Conservation (phyloP, 2,329 filamentous ascomycete genomes). For the Dactylonectria estremocensis region DNA sequence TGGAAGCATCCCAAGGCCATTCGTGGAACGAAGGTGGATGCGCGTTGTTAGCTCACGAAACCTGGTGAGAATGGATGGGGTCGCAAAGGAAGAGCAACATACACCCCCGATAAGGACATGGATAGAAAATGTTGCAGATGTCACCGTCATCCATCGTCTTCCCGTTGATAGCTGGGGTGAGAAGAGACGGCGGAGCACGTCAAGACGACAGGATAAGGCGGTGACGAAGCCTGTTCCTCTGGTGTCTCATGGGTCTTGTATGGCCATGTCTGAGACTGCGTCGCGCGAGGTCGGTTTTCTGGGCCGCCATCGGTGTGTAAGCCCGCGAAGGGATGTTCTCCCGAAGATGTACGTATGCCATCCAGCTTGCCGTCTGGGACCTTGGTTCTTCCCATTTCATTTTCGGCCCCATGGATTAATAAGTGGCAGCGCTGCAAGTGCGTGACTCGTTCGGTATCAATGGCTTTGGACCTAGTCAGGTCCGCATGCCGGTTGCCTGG, state of each 20-base stretch:
- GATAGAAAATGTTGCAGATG: conserved; percentile 11
- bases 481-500: background rate
- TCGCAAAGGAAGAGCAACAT: background rate
- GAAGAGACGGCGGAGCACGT: conserved; percentile 6
- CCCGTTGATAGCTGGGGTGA: conserved; percentile 13
- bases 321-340: conserved; percentile 18
- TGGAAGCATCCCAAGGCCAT: conserved; percentile 20
- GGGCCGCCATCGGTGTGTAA: conserved; percentile 5
- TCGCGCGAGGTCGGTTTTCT: conserved; percentile 5
- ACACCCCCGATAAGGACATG: conserved; percentile 14
- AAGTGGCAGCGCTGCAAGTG: background rate
- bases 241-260: conserved; percentile 13
- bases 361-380: conserved; percentile 8
- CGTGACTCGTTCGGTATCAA: background rate
- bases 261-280: conserved; percentile 10
- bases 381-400: conserved; percentile 6
- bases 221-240: conserved; percentile 12
- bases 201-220: conserved; percentile 2
- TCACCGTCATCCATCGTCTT: conserved; percentile 1
- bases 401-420: conserved; percentile 1
- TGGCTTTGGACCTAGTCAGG: background rate
- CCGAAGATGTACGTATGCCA: conserved; percentile 16
- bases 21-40: conserved; percentile 25
- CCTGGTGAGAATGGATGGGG: conserved; percentile 11
- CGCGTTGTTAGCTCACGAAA: conserved; percentile 22